Evolutionary conservation across 2,329 filamentous ascomycete genomes (phyloP), one percentile per base, ranked within the genome.

Genomic region (Emergomyces orientalis): DNA sequence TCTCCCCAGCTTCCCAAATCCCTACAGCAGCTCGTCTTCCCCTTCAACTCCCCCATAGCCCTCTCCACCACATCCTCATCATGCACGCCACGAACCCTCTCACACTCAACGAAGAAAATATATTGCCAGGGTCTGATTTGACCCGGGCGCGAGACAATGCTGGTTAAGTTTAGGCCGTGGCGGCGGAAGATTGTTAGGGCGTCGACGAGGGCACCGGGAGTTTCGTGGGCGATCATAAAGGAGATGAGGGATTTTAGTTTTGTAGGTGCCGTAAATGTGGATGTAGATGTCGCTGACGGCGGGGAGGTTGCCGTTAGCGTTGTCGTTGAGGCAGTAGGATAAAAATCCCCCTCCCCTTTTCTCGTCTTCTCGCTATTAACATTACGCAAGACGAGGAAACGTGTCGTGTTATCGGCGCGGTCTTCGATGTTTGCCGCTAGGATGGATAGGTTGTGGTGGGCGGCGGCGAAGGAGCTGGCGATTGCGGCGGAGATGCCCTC

Each of bases 71-170:
- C 63, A 13, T 68, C 67, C 27, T 72, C 71, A 61, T 71, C 70
- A 59, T 72, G 67, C 27, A 64, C 65, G 13, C 69, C 69, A 7
- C 67, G 65, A n/a, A 66, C 64, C 17, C 88, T 88, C 73, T 88
- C 84, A 69, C 96, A 91, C 79, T 97, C 93, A 37, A 97, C 87
- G 72, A 97, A 92, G 78, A 97, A 97, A 45, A 97, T 84, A 77
- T 97, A 97, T 73, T 95, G 87, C 84, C 96, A 97, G 25, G 88
- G 85, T 68, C 80, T 78, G 47, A 83, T 79, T 62, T 89, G 83
- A 69, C 89, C 91, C 5, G 93, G 93, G 66, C 93, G 79, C 67
- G 89, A 91, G 73, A 91, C 92, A 75, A 97, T 96, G 73, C 88
- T 93, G 37, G 92, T 97, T 68, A 97, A 78, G 73, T 97, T 96